A percentile compares a stretch with the other conserved stretches of the same genome.
Conservation (phyloP, 2,329 filamentous ascomycete species). For the Hortaea werneckii region DNA sequence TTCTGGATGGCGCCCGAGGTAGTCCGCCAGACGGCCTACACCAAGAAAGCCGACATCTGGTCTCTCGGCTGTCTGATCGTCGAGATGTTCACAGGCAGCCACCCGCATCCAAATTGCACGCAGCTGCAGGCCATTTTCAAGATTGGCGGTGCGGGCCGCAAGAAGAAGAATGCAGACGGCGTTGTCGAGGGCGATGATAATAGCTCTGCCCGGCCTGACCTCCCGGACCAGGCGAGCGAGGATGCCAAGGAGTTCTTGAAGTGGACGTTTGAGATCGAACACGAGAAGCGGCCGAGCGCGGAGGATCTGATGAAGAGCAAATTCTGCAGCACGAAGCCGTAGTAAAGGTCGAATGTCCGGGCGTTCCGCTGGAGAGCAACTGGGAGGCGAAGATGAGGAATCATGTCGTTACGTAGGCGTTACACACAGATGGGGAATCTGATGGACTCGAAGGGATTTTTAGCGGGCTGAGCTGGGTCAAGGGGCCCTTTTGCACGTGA, state of each 20-base stretch:
- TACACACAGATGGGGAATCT: too few relatives aligned
- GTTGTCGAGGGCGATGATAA: slow-evolving; percentile 52
- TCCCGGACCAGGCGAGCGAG: slow-evolving; percentile 74
- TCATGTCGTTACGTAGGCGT: too few relatives aligned
- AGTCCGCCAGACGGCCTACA: slow-evolving; percentile 94
- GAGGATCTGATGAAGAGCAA: slow-evolving; percentile 78
- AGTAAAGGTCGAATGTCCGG: too few relatives aligned
- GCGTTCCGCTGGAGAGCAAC: too few relatives aligned
- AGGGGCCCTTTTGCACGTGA: too few relatives aligned
- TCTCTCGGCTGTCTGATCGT: slow-evolving; percentile 92
- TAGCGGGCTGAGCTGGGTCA: too few relatives aligned
- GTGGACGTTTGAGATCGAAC: slow-evolving; percentile 90
- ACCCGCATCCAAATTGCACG: slow-evolving; percentile 93
- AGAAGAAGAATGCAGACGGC: slow-evolving; percentile 25
- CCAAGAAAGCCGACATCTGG: slow-evolving; percentile 98
- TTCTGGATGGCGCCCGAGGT: slow-evolving; percentile 99
- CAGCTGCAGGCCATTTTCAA: slow-evolving; percentile 98
- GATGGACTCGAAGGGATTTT: too few relatives aligned
- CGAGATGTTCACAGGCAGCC: slow-evolving; percentile 96
- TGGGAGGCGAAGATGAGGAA: too few relatives aligned
- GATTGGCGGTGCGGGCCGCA: slow-evolving; percentile 51
- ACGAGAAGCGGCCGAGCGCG: slow-evolving; percentile 81
- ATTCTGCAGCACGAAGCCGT: slow-evolving; percentile 39
- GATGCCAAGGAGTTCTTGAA: slow-evolving; percentile 76
- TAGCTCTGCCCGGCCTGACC: slow-evolving; percentile 64